These are phyloP conservation scores for Colletotrichum ledebouriae DNA, from an alignment of 2,329 filamentous ascomycete genomes.

Conservation along the genomic window DNA sequence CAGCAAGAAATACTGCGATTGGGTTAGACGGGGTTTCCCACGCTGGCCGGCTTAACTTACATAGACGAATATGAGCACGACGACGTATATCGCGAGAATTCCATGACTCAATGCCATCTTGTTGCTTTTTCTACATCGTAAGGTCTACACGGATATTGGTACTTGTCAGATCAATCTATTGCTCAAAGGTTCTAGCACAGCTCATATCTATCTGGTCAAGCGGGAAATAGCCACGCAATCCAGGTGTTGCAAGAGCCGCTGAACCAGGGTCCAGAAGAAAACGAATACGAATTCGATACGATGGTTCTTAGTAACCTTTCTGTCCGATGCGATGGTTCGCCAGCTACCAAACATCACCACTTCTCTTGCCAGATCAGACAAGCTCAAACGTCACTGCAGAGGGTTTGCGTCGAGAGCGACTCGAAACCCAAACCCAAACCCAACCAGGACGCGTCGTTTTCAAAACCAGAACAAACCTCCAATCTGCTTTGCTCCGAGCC, in stretches of 20 bases:
- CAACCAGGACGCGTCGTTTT: background rate
- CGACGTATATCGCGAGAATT: background rate
- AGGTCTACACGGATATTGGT: background rate
- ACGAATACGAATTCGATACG: conserved; percentile 37
- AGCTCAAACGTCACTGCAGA: conserved; percentile 22
- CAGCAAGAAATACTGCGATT: conserved; percentile 22
- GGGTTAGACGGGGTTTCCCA: background rate
- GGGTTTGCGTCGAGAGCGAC: background rate
- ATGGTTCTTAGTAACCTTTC: no score
- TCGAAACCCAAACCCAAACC: conserved; percentile 23
- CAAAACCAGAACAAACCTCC: background rate
- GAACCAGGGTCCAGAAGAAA: background rate
- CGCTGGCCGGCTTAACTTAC: background rate
- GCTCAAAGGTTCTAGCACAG: background rate
- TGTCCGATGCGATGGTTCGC: conserved; percentile 5
- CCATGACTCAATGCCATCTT: conserved; percentile 21
- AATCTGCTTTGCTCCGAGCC: background rate
- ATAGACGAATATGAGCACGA: background rate
- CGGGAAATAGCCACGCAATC: background rate
- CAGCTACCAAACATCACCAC: conserved; percentile 11
- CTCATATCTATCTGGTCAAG: conserved; percentile 3
- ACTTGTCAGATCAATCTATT: background rate
- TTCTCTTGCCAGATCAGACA: conserved; percentile 8
- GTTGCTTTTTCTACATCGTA: background rate
- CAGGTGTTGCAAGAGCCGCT: conserved; percentile 2